Evolutionary conservation across 768 basidiomycete species (phyloP).

Genomic region (Serendipita sp.): DNA sequence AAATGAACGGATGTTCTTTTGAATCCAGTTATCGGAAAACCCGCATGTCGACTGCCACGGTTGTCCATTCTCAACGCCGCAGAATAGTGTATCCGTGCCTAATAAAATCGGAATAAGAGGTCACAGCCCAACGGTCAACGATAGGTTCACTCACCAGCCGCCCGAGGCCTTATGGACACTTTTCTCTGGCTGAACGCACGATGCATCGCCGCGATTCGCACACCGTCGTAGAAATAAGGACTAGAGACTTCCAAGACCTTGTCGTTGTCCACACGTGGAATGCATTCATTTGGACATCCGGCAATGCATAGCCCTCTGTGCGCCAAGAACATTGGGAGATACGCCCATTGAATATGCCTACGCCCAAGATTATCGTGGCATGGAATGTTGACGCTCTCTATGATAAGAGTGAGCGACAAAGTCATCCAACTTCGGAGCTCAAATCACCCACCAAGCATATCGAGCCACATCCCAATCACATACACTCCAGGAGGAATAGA

Average conservation of each 20-base stretch:
- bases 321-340: not conserved
- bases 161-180: not conserved
- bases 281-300: not conserved
- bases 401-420: not conserved
- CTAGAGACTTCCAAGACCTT: not conserved
- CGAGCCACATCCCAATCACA: conserved; percentile 1
- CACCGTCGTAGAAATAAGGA: not conserved
- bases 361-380: not conserved
- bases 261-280: not conserved
- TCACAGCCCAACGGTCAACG: not conserved
- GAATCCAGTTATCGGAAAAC: not conserved
- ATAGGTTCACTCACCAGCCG: not conserved
- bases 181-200: not conserved
- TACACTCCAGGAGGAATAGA: not conserved
- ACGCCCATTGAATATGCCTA: not conserved
- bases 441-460: not conserved
- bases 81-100: not conserved
- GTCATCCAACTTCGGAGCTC: too few relatives aligned
- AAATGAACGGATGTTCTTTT: not conserved
- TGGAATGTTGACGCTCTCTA: not conserved
- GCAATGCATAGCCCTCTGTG: not conserved
- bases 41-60: not conserved
- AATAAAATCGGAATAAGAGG: not conserved
- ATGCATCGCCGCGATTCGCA: not conserved
- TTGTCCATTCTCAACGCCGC: not conserved